Percentiles rank a stretch among this genome's conserved stretches.
phyloP scores from a whole-genome alignment of 331 rosid genomes.

The Arachis monticola region DNA sequence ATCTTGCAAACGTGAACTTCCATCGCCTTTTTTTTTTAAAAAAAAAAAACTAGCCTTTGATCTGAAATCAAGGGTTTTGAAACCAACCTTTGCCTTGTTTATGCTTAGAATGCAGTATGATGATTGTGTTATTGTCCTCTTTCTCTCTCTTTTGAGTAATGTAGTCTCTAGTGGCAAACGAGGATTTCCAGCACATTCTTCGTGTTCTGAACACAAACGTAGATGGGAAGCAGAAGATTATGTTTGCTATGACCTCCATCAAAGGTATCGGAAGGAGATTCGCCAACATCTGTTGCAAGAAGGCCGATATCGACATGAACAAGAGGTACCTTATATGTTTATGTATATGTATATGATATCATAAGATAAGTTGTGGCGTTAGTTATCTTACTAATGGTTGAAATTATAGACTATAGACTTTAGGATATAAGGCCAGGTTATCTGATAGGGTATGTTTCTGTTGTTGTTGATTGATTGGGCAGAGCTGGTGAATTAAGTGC shows the following conservation, averaged over 20 bases:
- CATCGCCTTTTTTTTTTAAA: no score
- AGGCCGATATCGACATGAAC: slow-evolving; percentile 84
- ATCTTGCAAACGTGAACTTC: no score
- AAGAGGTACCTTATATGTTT: slow-evolving; percentile 52
- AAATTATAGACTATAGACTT: not conserved
- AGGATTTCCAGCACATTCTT: slow-evolving; percentile 79
- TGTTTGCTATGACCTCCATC: slow-evolving; percentile 78
- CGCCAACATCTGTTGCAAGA: slow-evolving; percentile 73
- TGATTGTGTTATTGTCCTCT: no score
- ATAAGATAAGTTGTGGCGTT: not conserved
- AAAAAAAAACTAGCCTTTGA: no score
- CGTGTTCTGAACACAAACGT: slow-evolving; percentile 85
- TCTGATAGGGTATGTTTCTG: not conserved
- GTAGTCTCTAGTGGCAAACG: slow-evolving; percentile 83
- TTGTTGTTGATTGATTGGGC: not conserved
- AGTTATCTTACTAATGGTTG: no score
- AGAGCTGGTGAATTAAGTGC: slow-evolving; percentile 81
- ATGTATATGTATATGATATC: no score
- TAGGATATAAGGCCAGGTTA: not conserved
- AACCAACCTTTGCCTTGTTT: no score
- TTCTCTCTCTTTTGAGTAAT: not conserved
- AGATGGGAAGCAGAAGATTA: slow-evolving; percentile 81
- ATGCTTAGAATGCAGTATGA: no score
- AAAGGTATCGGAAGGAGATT: slow-evolving; percentile 80
- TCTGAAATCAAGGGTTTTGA: no score